Evolutionary conservation across 495 filamentous ascomycete genomes (phyloP), one percentile per base, ranked within the genome.

Genomic region (Penicillium coprophilum): DNA sequence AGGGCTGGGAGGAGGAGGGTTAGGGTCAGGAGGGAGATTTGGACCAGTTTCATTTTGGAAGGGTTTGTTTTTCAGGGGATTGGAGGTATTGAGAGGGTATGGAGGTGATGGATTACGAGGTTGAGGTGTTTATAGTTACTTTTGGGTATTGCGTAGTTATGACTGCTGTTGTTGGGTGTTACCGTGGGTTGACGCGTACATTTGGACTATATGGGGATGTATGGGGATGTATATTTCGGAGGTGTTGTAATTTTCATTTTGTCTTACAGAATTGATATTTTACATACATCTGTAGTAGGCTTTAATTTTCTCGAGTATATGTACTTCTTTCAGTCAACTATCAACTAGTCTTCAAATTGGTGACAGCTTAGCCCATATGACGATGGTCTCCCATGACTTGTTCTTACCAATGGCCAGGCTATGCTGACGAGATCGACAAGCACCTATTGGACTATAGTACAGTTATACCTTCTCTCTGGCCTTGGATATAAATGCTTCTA

Each of bases 81-180:
- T n/a, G 19, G n/a, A 28, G 9, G 11, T 27, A 17, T 27, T n/a
- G n/a, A n/a, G n/a, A n/a, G n/a, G n/a, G n/a, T n/a, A n/a, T n/a
- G n/a, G n/a, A n/a, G n/a, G n/a, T n/a, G n/a, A n/a, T n/a, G n/a
- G n/a, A n/a, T n/a, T 19, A 19, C 2, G 44, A 8, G 24, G 15
- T 45, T 28, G 41, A 21, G 41, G 12, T 28, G 23, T 31, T 31
- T 47, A 47, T 47, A 47, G 10, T 11, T 0, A 0, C 11, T 19
- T 47, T 19, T 47, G 28, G 27, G 20, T 8, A 21, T 50, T 50
- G 48, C 23, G 48, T 50, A 50, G 31, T 38, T 20, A 40, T 50
- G 48, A 50, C 48, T 39, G 20, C 48, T n/a, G 20, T 27, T 2
- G 24, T 17, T 31, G 20, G 47, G 32, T 19, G 11, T 50, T 34